Conservation (phyloP, 192 early-diverging fungal species). For the Coemansia sp. region DNA sequence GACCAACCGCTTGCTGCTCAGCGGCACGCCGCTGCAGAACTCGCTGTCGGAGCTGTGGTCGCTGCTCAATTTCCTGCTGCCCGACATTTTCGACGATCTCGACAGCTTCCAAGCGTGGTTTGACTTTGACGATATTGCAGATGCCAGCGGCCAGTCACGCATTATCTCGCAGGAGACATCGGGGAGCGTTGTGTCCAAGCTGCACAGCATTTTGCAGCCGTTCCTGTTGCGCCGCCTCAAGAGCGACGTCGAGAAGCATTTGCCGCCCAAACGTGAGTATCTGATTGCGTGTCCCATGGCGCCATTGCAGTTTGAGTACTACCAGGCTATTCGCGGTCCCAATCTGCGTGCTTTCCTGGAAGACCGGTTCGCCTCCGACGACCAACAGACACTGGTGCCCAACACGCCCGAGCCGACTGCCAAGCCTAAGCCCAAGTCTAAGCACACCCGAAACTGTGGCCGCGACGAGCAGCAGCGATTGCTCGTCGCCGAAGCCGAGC, state of each 20-base stretch:
- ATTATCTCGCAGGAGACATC: slow-evolving; percentile 67
- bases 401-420: slow-evolving; percentile 15
- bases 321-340: slow-evolving; percentile 62
- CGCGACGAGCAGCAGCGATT: background rate
- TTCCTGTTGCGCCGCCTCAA: slow-evolving; percentile 60
- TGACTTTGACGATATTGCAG: slow-evolving; percentile 71
- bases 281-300: slow-evolving; percentile 76
- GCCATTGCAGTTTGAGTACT: slow-evolving; percentile 65
- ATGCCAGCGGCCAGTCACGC: slow-evolving; percentile 59
- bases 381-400: slow-evolving; percentile 19
- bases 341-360: slow-evolving; percentile 63
- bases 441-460: background rate
- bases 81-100: slow-evolving; percentile 91
- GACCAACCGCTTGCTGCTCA: slow-evolving; percentile 85
- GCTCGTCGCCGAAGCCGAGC: slow-evolving; percentile 14
- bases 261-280: slow-evolving; percentile 92
- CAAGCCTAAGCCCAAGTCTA: background rate
- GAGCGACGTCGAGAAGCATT: slow-evolving; percentile 77
- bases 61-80: slow-evolving; percentile 89
- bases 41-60: slow-evolving; percentile 93
- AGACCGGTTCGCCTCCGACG: slow-evolving; percentile 4
- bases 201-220: slow-evolving; percentile 85
- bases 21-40: slow-evolving; percentile 94
- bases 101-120: slow-evolving; percentile 87
- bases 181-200: slow-evolving; percentile 67